Percentiles rank a stretch among this genome's conserved stretches.
Conservation (phyloP, 2,329 filamentous ascomycete species). For the Lojkania enalia region DNA sequence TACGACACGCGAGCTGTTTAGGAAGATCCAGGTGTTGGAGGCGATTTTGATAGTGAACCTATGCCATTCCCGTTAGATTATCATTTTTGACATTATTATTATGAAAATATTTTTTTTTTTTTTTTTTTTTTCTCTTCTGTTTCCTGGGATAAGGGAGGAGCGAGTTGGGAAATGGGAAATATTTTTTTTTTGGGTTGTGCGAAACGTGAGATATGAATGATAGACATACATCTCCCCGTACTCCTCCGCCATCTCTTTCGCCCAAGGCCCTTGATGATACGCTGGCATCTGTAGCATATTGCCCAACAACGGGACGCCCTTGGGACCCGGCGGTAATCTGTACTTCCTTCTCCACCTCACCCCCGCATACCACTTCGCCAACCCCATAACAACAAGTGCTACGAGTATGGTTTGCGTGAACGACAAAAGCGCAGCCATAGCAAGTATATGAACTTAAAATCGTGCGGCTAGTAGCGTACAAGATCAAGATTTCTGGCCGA, state of each 20-base stretch:
- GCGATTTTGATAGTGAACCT: slow-evolving; percentile 20
- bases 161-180: slow-evolving; percentile 5
- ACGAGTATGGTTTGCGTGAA: background rate
- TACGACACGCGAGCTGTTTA: slow-evolving; percentile 20
- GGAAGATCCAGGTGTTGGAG: slow-evolving; percentile 20
- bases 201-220: no score
- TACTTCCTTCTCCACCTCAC: slow-evolving; percentile 12
- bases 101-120: no score
- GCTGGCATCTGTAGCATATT: slow-evolving; percentile 22
- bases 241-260: slow-evolving; percentile 15
- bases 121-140: no score
- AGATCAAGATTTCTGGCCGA: no score
- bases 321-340: slow-evolving; percentile 12
- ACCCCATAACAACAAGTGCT: background rate
- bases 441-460: no score
- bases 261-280: slow-evolving; percentile 20
- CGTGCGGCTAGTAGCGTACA: no score
- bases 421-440: background rate
- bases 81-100: no score
- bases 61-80: no score
- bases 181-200: no score
- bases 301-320: slow-evolving; percentile 18
- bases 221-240: slow-evolving; percentile 23
- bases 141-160: no score
- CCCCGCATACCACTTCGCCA: slow-evolving; percentile 4